Evolutionary conservation across 768 basidiomycete genomes (phyloP).

Genomic region (Mrakia blollopis): DNA sequence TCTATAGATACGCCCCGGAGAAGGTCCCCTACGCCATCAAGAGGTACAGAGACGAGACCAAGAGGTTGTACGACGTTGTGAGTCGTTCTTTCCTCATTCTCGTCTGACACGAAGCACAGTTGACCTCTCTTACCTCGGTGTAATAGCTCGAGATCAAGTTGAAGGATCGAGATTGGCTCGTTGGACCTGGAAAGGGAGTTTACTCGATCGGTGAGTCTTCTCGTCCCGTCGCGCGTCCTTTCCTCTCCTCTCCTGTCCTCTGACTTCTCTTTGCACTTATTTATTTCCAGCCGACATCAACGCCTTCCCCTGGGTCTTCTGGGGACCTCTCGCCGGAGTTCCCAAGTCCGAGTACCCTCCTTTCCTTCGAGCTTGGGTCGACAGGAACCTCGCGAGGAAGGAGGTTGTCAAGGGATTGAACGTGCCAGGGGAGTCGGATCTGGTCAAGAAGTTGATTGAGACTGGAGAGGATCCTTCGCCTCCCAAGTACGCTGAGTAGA

Average conservation of each 20-base stretch:
- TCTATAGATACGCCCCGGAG: constrained; percentile 60
- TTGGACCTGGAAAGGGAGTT: constrained; percentile 65
- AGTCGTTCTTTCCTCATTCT: too few relatives aligned
- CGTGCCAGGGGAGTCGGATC: background rate
- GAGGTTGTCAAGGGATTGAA: constrained; percentile 15
- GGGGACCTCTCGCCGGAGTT: constrained; percentile 18
- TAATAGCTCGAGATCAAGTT: constrained; percentile 62
- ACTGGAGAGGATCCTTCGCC: background rate
- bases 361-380: constrained; percentile 22
- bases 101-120: too few relatives aligned
- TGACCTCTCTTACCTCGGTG: too few relatives aligned
- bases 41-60: constrained; percentile 77
- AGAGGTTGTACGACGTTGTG: constrained; percentile 68
- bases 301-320: constrained; percentile 33
- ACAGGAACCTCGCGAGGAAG: constrained; percentile 19
- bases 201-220: constrained; percentile 52
- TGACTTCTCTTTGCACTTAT: background rate
- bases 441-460: background rate
- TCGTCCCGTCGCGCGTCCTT: background rate
- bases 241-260: too few relatives aligned
- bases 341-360: constrained; percentile 15
- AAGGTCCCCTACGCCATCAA: constrained; percentile 48
- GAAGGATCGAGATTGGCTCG: constrained; percentile 69
- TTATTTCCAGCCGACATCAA: constrained; percentile 20
- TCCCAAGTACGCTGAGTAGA: constrained; percentile 3